phyloP scores from a whole-genome alignment of 352 stramenopile species.

The Phytophthora multivora region DNA sequence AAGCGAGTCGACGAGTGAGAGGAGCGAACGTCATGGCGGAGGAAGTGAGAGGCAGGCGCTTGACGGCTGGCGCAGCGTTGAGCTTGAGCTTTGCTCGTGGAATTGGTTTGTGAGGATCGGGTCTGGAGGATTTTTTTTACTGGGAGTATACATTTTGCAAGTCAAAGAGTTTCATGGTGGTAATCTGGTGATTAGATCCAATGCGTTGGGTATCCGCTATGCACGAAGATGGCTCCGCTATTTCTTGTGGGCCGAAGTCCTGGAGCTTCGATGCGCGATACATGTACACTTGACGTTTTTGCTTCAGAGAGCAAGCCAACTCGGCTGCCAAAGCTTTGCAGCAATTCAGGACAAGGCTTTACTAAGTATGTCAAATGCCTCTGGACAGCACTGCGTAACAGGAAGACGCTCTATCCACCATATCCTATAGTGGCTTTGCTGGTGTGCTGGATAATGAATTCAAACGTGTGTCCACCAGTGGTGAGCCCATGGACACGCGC shows the following conservation, averaged over 20 bases:
- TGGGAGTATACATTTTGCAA: constrained; percentile 4
- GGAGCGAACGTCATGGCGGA: constrained; percentile 21
- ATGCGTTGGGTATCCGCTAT: not conserved
- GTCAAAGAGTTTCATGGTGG: not conserved
- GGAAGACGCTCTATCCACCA: not conserved
- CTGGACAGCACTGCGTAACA: no score
- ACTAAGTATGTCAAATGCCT: not conserved
- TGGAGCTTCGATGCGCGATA: not conserved
- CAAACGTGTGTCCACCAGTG: not conserved
- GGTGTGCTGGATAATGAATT: not conserved
- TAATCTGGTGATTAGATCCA: constrained; percentile 2
- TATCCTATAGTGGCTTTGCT: not conserved
- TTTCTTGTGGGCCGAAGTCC: constrained; percentile 10
- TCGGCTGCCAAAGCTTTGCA: no score
- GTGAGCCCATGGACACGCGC: constrained; percentile 5
- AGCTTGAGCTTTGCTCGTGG: constrained; percentile 5
- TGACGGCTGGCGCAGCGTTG: not conserved
- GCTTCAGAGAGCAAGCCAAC: no score
- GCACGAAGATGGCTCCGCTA: constrained; percentile 12
- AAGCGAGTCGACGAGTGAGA: constrained; percentile 32
- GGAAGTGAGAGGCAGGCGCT: not conserved
- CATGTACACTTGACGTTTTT: no score
- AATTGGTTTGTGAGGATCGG: constrained; percentile 12
- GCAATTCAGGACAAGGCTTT: not conserved
- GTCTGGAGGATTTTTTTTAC: not conserved